phyloP scores from a whole-genome alignment of 139 green algal species.

The Picochlorum sp. region DNA sequence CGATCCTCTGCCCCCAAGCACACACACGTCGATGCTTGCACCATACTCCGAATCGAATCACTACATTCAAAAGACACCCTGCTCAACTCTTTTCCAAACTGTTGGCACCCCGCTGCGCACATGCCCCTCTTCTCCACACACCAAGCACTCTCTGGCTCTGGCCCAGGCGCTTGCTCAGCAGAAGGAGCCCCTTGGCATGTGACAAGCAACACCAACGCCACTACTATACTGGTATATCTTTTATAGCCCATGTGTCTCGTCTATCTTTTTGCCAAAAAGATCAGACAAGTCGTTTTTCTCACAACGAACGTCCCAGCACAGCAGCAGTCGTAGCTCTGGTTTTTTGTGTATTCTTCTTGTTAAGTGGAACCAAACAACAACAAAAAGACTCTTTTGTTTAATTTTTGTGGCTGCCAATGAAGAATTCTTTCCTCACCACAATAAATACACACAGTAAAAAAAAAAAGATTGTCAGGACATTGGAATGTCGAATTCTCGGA shows the following conservation, averaged over 20 bases:
- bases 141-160: constrained; percentile 1
- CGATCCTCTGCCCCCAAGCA: neutral
- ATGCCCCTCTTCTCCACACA: neutral
- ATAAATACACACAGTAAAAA: no score
- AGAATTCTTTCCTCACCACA: no score
- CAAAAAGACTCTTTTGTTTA: neutral
- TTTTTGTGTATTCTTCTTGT: no score
- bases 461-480: neutral
- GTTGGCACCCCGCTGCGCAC: neutral
- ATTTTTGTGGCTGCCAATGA: no score
- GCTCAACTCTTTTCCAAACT: neutral
- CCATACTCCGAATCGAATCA: neutral
- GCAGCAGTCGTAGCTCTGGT: neutral
- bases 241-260: no score
- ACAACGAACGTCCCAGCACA: neutral
- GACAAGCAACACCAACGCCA: no score
- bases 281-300: no score
- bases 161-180: neutral
- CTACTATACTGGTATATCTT: no score
- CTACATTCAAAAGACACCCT: neutral
- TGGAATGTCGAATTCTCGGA: no score
- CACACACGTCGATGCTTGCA: neutral
- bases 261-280: no score
- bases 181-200: no score
- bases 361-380: neutral